These are phyloP conservation scores for Myotisia sp. DNA, from an alignment of 2,329 filamentous ascomycete genomes.

Conservation along the genomic window DNA sequence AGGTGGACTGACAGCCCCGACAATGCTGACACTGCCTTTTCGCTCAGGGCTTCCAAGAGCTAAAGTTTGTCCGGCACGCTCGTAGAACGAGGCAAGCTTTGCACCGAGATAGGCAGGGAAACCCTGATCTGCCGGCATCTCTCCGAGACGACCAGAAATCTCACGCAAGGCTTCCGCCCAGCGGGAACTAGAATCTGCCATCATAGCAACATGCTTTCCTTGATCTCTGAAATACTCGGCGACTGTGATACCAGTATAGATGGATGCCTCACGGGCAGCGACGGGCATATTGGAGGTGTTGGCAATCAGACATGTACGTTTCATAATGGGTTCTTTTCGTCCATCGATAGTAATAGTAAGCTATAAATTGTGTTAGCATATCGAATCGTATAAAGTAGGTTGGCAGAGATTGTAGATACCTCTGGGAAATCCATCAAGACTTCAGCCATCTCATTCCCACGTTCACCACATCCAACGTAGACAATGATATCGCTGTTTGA, in stretches of 20 bases:
- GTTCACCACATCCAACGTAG: slow-evolving; percentile 86
- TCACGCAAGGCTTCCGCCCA: slow-evolving; percentile 99
- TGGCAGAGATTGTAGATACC: slow-evolving; percentile 23
- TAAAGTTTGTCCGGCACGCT: slow-evolving; percentile 80
- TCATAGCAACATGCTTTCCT: slow-evolving; percentile 97
- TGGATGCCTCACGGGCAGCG: slow-evolving; percentile 92
- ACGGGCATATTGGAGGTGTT: slow-evolving; percentile 99
- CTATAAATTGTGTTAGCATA: slow-evolving; percentile 20
- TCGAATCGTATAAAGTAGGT: background rate
- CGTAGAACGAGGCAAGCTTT: slow-evolving; percentile 97
- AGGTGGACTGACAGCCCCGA: slow-evolving; percentile 90
- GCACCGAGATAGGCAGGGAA: slow-evolving; percentile 95
- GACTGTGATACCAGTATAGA: slow-evolving; percentile 92
- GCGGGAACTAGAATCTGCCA: slow-evolving; percentile 95
- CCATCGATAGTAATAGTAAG: slow-evolving; percentile 89
- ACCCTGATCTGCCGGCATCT: slow-evolving; percentile 99
- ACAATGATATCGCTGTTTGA: slow-evolving; percentile 99
- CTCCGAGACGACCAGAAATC: slow-evolving; percentile 92
- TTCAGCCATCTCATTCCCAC: slow-evolving; percentile 99
- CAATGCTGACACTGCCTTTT: slow-evolving; percentile 86
- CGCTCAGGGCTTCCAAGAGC: slow-evolving; percentile 80
- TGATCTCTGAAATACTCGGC: slow-evolving; percentile 96
- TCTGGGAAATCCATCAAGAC: slow-evolving; percentile 99
- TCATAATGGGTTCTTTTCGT: slow-evolving; percentile 98
- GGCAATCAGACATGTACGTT: slow-evolving; percentile 94